Evolutionary conservation across 2,329 filamentous ascomycete genomes (phyloP), one percentile per base, ranked within the genome.

Genomic region (Fusarium devonianum): DNA sequence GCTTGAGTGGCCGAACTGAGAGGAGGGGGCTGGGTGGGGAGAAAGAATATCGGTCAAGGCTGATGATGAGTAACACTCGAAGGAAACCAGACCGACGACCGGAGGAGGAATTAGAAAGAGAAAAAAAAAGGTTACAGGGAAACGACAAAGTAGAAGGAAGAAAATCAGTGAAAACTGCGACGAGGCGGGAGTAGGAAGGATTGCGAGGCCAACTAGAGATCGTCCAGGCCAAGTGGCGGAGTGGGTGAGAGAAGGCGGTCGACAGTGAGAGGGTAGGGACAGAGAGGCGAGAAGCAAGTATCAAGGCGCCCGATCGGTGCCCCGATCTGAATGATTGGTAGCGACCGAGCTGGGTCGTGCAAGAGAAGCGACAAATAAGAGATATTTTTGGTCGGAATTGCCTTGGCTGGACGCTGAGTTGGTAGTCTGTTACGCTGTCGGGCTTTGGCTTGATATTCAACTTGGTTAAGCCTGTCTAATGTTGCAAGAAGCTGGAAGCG

Each of bases 181-280:
- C 16, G 18, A 33, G 35, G 37, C 45, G 19, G 40, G 32, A 37
- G 37, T 22, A 42, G 56, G 35, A 45, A 43, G 49, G 44, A 52
- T 28, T 35, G 18, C 38, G 17, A 51, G 41, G 29, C 53, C 39
- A 56, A 40, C 38, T 35, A 58, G 42, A 55, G 47, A 47, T 37
- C 54, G 49, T 37, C 28, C 19, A 29, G 52, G 53, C 40, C 36
- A 54, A 43, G 53, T 60, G 57, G 53, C 47, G 56, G 56, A 60
- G 56, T 60, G 49, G 48, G 44, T 43, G 53, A 60, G 48, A 60
- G 57, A 60, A 60, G 53, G 56, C 56, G 57, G 57, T 61, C 49
- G 57, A 58, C 55, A 53, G 50, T 38, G 23, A 58, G 50, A 39
- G 25, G 49, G 50, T 56, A 59, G 41, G 49, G 52, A 43, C 60